Base-by-base conservation (phyloP, 177 flowering plant species). In the Vitis hybrid region DNA sequence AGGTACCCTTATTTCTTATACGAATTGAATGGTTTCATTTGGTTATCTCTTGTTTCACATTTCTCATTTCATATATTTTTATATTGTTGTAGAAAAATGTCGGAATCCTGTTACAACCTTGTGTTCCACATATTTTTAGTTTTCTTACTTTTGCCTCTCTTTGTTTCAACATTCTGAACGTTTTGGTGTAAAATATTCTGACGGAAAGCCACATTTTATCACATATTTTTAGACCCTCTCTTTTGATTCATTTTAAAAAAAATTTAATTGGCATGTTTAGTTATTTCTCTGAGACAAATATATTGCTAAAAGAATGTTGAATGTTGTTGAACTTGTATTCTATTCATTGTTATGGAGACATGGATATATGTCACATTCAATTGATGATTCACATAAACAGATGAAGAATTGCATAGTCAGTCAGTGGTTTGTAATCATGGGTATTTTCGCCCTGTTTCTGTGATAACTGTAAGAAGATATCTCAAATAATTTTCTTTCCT, bases 1-100 rank as follows among this genome's bases (percentile, higher is more conserved):
- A 81, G 88, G 88, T 84, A 66, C 27, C 11, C 17, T 13, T 52
- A 35, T 6, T 11, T 68, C 56, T 24, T 49, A 27, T 13, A 40
- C 51, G 24, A 40, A 11, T 14, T 27, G 40, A 40, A 40, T 40
- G 52, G 19, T 11, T 2, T 21, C 7, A 18, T 11, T 10, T 52
- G n/a, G 4, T 18, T 30, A 9, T 56, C 27, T 32, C 15, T 30
- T 66, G 19, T n/a, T 40, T 66, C 52, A 35, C 58, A 50, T 65
- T 24, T 52, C 19, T 7, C 9, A 14, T 54, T 11, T 15, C 9
- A 27, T 27, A 27, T 27, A 27, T 27, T 40, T 40, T 40, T 40
- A 40, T 5, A 40, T 40, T 40, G 46, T 40, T 40, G 46, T 40
- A 40, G 46, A 40, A 40, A 4, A 40, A 40, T 40, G 8, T 40